Conservation (phyloP, 2,329 filamentous ascomycete genomes). For the Colletotrichum tropicicola region DNA sequence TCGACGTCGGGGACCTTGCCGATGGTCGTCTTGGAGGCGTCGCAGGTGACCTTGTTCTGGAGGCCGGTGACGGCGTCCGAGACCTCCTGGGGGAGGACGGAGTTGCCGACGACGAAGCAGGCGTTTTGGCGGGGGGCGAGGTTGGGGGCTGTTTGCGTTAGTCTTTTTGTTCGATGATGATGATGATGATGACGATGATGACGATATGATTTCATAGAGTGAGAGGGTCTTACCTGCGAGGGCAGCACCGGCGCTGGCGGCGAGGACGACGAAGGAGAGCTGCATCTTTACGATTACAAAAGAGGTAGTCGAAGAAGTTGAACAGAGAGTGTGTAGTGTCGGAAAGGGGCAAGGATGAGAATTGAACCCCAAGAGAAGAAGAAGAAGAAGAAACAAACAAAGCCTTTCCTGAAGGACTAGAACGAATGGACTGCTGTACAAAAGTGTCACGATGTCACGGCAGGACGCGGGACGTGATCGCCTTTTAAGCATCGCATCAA, state of each 20-base stretch:
- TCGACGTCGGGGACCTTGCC: constrained; percentile 64
- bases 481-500: constrained; percentile 27
- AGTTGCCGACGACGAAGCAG: constrained; percentile 64
- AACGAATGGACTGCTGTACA: neutral
- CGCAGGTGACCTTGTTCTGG: constrained; percentile 58
- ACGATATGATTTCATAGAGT: neutral
- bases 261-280: constrained; percentile 25
- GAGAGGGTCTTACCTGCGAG: constrained; percentile 17
- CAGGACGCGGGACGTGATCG: constrained; percentile 7
- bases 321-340: neutral
- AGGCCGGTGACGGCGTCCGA: constrained; percentile 51
- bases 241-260: constrained; percentile 23
- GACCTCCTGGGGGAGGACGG: constrained; percentile 60
- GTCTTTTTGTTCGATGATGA: neutral
- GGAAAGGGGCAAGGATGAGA: neutral
- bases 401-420: constrained; percentile 28
- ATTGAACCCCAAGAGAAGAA: constrained; percentile 7
- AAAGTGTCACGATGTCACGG: neutral
- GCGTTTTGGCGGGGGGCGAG: constrained; percentile 44
- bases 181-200: too few species aligned
- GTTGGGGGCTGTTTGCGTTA: neutral
- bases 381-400: constrained; percentile 16
- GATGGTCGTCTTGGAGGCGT: constrained; percentile 55
- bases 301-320: neutral
- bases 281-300: constrained; percentile 28